Evolutionary conservation across 2,329 filamentous ascomycete genomes (phyloP), one percentile per base, ranked within the genome.

Genomic region (Byssoonygena ceratinophila): DNA sequence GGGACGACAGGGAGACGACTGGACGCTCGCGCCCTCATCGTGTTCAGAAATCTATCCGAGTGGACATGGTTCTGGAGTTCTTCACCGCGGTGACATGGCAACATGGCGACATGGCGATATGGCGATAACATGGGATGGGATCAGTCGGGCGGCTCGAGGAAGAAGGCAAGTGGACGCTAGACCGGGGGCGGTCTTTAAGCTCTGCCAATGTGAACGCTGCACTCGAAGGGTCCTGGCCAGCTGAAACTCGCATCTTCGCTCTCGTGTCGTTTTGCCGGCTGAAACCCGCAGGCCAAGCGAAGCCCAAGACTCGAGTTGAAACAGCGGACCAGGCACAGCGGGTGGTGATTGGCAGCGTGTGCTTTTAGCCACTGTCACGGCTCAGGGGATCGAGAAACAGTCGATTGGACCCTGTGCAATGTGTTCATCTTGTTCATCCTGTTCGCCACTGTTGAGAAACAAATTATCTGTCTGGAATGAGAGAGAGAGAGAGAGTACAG

Each of bases 291-390:
- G n/a, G n/a, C n/a, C n/a, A n/a, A n/a, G n/a, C 46, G 22, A 31
- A 22, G 23, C 36, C 14, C 25, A n/a, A n/a, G n/a, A n/a, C n/a
- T n/a, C n/a, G n/a, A 14, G 22, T 40, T 49, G 46, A 49, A 49
- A 49, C 46, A 49, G 23, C 34, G 46, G 34, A 22, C 12, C 46
- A 49, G 46, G 46, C 46, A 31, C 46, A 20, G 3, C 12, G 8
- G n/a, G 11, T 25, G 34, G 14, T 40, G 7, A 49, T 49, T 49
- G 46, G 46, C 36, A 31, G 46, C 4, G 22, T 27, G 46, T 4
- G 18, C 7, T 40, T 29, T 31, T 40, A 31, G 46, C 36, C 46
- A 40, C 46, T 20, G 34, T 49, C 46, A 49, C 34, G 46, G 46
- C 34, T 3, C 36, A 29, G 20, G 46, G 46, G n/a, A 11, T n/a